Evolutionary conservation across 1,139 yeast species (phyloP), one percentile per base, ranked within the genome.

Genomic region (Yueomyces sp.): DNA sequence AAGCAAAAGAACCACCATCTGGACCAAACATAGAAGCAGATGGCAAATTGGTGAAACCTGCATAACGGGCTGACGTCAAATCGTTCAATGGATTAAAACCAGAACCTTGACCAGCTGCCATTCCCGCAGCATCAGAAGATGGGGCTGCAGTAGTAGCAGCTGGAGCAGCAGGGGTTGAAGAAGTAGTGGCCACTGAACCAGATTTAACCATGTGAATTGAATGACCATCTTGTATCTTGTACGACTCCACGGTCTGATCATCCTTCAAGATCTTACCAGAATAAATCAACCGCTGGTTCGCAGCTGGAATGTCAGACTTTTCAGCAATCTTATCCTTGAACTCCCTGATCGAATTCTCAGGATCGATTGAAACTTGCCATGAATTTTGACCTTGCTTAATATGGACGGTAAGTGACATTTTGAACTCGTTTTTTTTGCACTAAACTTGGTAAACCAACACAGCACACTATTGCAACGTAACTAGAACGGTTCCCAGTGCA

Each of bases 211-310:
- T 64, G 64, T 91, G 98, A 46, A 91, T 70, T 1, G 96, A 81
- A 62, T 85, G 95, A 27, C 94, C 96, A 42, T 74, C 68, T 61
- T 84, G 84, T 55, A 91, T 76, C 62, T 86, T 86, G 68, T 89
- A 89, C 4, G 77, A 69, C 30, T 71, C 78, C 8, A 91, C 65
- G 8, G 84, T 74, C 53, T 87, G 94, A 33, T 68, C 69, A 56
- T 91, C 96, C 60, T 89, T 89, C 58, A 91, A 73, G 38, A 91
- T 95, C 55, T 91, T 81, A 36, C 98, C 98, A 2, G 96, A 84
- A 65, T 83, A 91, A 56, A 91, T 89, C 59, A 91, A 72, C 46
- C 97, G 72, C 64, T 89, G 97, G 49, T 82, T 75, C 27, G 73
- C 81, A 1, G 77, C 78, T 4, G 94, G 81, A 40, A 87, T 71